Percentiles rank a stretch among this genome's conserved stretches.
Evolutionary conservation across 1,284 basidiomycete species (phyloP).

Genomic region (Trichosporon asahii): DNA sequence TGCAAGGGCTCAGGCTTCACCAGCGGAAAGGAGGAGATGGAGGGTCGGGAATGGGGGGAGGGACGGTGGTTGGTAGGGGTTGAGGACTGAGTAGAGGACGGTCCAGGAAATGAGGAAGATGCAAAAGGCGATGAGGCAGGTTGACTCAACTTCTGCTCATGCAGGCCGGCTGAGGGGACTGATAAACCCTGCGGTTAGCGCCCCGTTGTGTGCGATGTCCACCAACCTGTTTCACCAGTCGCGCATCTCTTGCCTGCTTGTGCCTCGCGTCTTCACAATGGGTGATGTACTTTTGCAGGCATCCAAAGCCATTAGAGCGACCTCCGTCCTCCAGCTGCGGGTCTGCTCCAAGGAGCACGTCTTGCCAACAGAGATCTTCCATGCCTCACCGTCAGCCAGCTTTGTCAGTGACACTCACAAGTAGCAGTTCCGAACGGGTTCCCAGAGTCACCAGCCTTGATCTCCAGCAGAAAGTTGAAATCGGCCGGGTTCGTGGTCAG

Average conservation of each 20-base stretch:
- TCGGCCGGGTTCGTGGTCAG: constrained; percentile 33
- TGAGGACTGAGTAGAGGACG: background rate
- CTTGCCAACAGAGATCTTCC: constrained; percentile 46
- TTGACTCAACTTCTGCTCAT: background rate
- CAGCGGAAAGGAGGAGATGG: background rate
- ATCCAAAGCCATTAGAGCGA: constrained; percentile 35
- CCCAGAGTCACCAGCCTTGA: constrained; percentile 39
- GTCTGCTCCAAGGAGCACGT: constrained; percentile 39
- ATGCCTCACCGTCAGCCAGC: constrained; percentile 31
- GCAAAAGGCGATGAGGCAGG: background rate
- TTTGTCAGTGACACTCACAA: constrained; percentile 30
- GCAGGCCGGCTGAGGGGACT: background rate
- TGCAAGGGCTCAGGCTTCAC: background rate
- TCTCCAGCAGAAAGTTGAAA: constrained; percentile 41
- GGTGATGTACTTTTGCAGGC: constrained; percentile 34
- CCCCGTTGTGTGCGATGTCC: background rate
- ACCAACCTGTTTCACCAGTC: constrained; percentile 17
- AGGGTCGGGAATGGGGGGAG: background rate
- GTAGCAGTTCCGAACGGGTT: constrained; percentile 42
- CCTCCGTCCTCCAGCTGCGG: constrained; percentile 33
- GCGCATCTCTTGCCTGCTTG: constrained; percentile 13
- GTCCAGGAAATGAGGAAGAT: background rate
- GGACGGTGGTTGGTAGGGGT: background rate
- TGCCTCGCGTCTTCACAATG: constrained; percentile 13
- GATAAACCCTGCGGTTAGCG: constrained; percentile 5